Evolutionary conservation across 2,329 filamentous ascomycete genomes (phyloP), one percentile per base, ranked within the genome.

Genomic region (Tolypocladium ophioglossoides): DNA sequence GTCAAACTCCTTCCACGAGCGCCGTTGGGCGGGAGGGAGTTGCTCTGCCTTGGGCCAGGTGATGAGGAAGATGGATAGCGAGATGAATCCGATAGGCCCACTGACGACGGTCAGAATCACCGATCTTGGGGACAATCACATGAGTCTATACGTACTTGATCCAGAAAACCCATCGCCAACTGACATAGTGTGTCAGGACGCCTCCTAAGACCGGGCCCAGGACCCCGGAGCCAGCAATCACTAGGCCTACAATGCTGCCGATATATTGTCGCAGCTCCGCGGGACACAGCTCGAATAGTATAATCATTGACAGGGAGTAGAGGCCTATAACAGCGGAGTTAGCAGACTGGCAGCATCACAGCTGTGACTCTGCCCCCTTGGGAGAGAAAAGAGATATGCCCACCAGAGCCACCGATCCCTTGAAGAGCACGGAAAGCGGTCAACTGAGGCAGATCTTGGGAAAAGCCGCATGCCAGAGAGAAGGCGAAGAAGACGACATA

Each of bases 141-240:
- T 16, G 34, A 27, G 32, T 9, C 32, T 4, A 24, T 24, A 37
- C 48, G 11, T 60, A 79, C 77, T 83, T 83, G 61, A 83, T 77
- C 76, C 77, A 82, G 63, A 83, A 83, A 2, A 82, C 70, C 74
- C 77, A 80, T 56, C 75, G 66, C 78, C 78, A 82, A 11, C 65
- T 72, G 1, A 70, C 62, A 52, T 76, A 79, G 18, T 76, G 63
- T 1, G 77, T 78, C 41, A 82, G 59, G 5, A 78, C 37, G 2
- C 78, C 78, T 20, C 78, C 78, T 18, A 81, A 61, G 1, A 80
- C 67, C 0, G 78, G 78, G 0, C 78, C 78, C 27, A 79, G 62
- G 2, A 80, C 73, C 16, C 77, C 78, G 6, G 77, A 69, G 24
- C 72, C 57, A 24, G 75, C 74, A 48, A 81, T 64, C 2, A 79